Evolutionary conservation across 1,284 basidiomycete species (phyloP).

Genomic region (Pseudozyma hubeiensis): DNA sequence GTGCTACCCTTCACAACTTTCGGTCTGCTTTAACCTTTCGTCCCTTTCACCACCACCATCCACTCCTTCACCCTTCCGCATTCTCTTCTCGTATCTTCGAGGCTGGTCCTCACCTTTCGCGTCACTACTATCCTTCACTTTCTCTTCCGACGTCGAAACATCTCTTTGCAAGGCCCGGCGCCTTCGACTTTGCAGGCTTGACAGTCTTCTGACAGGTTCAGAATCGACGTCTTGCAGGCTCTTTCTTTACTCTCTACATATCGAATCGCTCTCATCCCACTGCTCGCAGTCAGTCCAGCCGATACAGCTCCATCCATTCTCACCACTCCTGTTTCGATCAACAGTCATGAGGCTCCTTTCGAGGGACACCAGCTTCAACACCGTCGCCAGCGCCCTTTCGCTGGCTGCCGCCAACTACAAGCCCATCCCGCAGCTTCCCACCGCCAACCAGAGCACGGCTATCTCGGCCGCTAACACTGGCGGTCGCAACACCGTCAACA

Average conservation of each 20-base stretch:
- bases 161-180: constrained; percentile 21
- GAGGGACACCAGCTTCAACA: constrained; percentile 40
- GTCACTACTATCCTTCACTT: constrained; percentile 24
- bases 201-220: constrained; percentile 28
- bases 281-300: not conserved
- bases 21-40: not conserved
- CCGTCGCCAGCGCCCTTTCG: constrained; percentile 60
- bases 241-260: constrained; percentile 5
- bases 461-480: constrained; percentile 2
- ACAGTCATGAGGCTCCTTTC: constrained; percentile 46
- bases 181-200: constrained; percentile 14
- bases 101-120: constrained; percentile 42
- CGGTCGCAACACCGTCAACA: constrained; percentile 23
- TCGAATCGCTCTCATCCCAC: not conserved
- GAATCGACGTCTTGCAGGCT: constrained; percentile 12
- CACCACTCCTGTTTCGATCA: not conserved
- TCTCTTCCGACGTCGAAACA: constrained; percentile 24
- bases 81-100: constrained; percentile 12
- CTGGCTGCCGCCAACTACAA: constrained; percentile 67
- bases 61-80: constrained; percentile 4
- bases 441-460: constrained; percentile 20
- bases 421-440: constrained; percentile 61
- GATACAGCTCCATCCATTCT: not conserved
- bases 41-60: constrained; percentile 19
- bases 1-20: not conserved